A percentile compares a stretch with the other conserved stretches of the same genome.
Evolutionary conservation across 2,329 filamentous ascomycete species (phyloP).

Genomic region (Laburnicola sp.): DNA sequence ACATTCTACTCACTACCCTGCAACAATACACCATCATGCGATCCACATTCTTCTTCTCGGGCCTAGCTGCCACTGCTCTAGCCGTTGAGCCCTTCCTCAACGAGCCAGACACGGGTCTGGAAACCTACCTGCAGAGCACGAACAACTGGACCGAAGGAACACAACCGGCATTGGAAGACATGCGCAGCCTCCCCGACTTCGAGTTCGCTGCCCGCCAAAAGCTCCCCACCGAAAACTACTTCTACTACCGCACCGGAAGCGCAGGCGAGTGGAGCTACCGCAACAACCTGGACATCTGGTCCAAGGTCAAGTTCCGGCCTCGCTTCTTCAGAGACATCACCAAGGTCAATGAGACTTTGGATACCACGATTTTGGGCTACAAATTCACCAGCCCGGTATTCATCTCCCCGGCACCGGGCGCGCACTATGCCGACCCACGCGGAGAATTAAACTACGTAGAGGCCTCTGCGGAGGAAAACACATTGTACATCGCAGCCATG

Average conservation of each 20-base stretch:
- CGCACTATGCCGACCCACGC: conserved; percentile 45
- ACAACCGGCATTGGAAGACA: conserved; percentile 37
- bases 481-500: conserved; percentile 52
- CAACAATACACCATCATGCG: conserved; percentile 5
- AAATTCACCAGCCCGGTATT: conserved; percentile 56
- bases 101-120: conserved; percentile 14
- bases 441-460: conserved; percentile 54
- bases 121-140: conserved; percentile 6
- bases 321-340: conserved; percentile 53
- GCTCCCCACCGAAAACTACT: conserved; percentile 52
- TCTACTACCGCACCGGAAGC: conserved; percentile 57
- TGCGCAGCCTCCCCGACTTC: conserved; percentile 56
- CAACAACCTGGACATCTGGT: conserved; percentile 56
- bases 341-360: conserved; percentile 32
- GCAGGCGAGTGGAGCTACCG: conserved; percentile 57
- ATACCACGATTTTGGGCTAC: conserved; percentile 55
- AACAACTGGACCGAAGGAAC: conserved; percentile 25
- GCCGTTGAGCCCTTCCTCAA: conserved; percentile 12
- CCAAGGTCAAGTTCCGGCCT: conserved; percentile 50
- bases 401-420: conserved; percentile 46
- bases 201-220: conserved; percentile 54
- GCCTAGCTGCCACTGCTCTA: conserved; percentile 8
- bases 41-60: conserved; percentile 6
- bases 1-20: neutral
- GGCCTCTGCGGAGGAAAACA: conserved; percentile 49